Percentiles rank a stretch among this genome's conserved stretches.
These are phyloP conservation scores for Diaporthe longicolla DNA, from an alignment of 2,329 filamentous ascomycete genomes.

Conservation along the genomic window DNA sequence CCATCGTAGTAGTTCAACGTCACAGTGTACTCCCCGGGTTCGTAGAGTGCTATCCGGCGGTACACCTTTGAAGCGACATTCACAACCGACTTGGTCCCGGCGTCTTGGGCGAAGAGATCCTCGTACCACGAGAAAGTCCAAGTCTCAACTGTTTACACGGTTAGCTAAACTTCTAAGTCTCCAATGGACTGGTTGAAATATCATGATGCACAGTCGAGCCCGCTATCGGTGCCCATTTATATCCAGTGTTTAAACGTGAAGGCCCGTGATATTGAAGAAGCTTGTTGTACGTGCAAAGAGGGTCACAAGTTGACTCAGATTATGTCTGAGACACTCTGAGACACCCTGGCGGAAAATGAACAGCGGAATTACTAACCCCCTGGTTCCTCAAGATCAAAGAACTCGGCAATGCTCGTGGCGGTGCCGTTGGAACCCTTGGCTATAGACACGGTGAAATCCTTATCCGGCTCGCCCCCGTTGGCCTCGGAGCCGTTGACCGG, in stretches of 20 bases:
- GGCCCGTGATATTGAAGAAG: neutral
- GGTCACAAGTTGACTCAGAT: neutral
- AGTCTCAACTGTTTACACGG: slow-evolving; percentile 68
- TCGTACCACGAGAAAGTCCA: slow-evolving; percentile 92
- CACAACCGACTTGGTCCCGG: slow-evolving; percentile 77
- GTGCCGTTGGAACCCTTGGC: slow-evolving; percentile 69
- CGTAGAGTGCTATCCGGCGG: slow-evolving; percentile 80
- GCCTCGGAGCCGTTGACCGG: slow-evolving; percentile 86
- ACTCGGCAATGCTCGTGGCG: slow-evolving; percentile 71
- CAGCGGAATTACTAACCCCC: slow-evolving; percentile 48
- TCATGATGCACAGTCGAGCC: neutral
- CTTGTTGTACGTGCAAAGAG: neutral
- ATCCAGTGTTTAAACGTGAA: neutral
- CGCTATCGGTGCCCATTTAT: neutral
- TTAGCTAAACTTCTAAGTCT: neutral
- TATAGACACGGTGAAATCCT: slow-evolving; percentile 82
- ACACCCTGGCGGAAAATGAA: neutral
- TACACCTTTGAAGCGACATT: slow-evolving; percentile 86
- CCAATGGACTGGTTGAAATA: neutral
- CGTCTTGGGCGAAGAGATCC: slow-evolving; percentile 84
- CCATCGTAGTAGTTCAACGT: slow-evolving; percentile 82
- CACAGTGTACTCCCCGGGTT: slow-evolving; percentile 84
- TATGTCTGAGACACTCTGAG: neutral
- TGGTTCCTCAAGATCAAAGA: slow-evolving; percentile 79
- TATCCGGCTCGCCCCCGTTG: slow-evolving; percentile 77